phyloP scores from a whole-genome alignment of 2,329 filamentous ascomycete species.

The Colletotrichum tropicale region DNA sequence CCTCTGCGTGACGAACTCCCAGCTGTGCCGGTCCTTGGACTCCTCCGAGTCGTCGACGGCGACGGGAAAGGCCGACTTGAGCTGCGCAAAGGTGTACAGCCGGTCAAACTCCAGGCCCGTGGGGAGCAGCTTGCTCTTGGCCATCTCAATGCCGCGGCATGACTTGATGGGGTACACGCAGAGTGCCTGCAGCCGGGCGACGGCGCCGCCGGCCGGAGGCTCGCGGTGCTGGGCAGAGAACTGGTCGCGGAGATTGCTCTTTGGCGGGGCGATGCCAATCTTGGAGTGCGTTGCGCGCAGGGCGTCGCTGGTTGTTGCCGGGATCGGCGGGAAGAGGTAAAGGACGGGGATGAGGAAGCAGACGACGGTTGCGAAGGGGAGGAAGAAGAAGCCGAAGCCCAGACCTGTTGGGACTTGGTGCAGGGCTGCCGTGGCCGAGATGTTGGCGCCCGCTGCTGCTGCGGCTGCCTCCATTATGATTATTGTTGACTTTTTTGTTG shows the following conservation, averaged over 20 bases:
- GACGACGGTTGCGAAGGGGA: constrained; percentile 48
- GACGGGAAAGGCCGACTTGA: constrained; percentile 53
- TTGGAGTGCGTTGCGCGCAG: constrained; percentile 58
- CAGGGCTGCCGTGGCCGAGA: neutral
- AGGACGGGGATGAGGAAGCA: constrained; percentile 60
- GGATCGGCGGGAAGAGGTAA: constrained; percentile 58
- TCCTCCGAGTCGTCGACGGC: constrained; percentile 36
- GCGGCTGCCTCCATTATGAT: neutral
- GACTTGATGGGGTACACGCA: constrained; percentile 86
- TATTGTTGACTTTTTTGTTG: neutral
- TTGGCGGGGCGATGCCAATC: constrained; percentile 43
- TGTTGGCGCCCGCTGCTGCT: neutral
- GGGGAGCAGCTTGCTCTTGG: constrained; percentile 65
- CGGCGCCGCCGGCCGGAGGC: constrained; percentile 8
- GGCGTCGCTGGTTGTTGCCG: constrained; percentile 56
- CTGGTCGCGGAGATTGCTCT: constrained; percentile 40
- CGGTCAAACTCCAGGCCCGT: constrained; percentile 81
- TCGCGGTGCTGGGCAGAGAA: constrained; percentile 7
- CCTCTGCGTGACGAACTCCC: constrained; percentile 75
- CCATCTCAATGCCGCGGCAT: constrained; percentile 77
- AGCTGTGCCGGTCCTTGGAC: constrained; percentile 51
- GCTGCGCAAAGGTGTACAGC: constrained; percentile 81
- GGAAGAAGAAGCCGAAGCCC: constrained; percentile 34
- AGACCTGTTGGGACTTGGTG: constrained; percentile 7
- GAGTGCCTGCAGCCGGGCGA: constrained; percentile 60